Percentiles rank a stretch among this genome's conserved stretches.
These are phyloP conservation scores for Phytophthora multivora DNA, from an alignment of 352 stramenopile species.

Conservation along the genomic window DNA sequence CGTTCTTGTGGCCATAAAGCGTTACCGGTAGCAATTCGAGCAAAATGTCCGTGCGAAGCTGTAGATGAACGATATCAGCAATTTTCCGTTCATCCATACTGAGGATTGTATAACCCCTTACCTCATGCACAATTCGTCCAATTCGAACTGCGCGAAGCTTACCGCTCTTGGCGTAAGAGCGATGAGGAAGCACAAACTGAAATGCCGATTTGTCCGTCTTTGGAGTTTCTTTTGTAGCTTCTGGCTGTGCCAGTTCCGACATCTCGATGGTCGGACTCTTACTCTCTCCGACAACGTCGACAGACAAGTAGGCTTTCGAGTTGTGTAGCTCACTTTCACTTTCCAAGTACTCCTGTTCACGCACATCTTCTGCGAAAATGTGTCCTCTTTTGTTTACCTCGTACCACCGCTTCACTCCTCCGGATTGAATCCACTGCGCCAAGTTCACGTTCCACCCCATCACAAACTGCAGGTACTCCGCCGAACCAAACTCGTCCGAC, in stretches of 20 bases:
- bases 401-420: constrained; percentile 21
- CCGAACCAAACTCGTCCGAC: neutral
- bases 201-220: constrained; percentile 19
- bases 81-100: neutral
- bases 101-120: constrained; percentile 16
- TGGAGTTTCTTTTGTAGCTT: neutral
- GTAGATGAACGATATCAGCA: neutral
- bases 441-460: constrained; percentile 25
- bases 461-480: constrained; percentile 39
- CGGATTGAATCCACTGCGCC: constrained; percentile 20
- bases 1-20: constrained; percentile 27
- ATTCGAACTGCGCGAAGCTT: constrained; percentile 34
- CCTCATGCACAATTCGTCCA: constrained; percentile 44
- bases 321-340: constrained; percentile 7
- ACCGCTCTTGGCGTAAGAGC: constrained; percentile 16
- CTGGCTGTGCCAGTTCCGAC: neutral
- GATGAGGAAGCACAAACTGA: constrained; percentile 34
- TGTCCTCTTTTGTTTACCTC: constrained; percentile 1
- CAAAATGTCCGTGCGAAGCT: constrained; percentile 40
- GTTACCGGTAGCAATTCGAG: constrained; percentile 44
- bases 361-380: neutral
- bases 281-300: constrained; percentile 8
- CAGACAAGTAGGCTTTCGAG: constrained; percentile 13
- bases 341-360: neutral
- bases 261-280: neutral